A percentile compares a stretch with the other conserved stretches of the same genome.
These are phyloP conservation scores for Metarhizium anisopliae DNA, from an alignment of 2,329 filamentous ascomycete species.

Conservation along the genomic window DNA sequence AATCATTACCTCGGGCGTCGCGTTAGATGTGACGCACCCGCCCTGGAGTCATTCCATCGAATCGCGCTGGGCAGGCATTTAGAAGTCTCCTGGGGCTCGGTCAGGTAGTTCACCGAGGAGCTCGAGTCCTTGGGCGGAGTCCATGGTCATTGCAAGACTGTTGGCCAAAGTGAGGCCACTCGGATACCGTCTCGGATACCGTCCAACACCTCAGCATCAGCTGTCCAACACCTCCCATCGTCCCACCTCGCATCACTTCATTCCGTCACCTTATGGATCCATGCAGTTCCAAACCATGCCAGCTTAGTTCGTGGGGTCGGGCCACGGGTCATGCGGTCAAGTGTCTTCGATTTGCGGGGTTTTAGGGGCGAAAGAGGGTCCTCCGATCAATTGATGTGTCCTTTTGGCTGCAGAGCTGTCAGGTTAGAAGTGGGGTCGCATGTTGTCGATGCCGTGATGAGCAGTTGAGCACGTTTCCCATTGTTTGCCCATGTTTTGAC, in stretches of 20 bases:
- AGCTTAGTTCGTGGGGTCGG: conserved; percentile 1
- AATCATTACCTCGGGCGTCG: background rate
- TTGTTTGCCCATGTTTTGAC: background rate
- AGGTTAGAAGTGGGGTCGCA: background rate
- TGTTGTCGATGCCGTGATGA: background rate
- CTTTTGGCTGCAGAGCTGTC: too few relatives aligned
- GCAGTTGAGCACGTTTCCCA: background rate
- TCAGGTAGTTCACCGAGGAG: too few relatives aligned
- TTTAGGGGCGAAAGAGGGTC: conserved; percentile 6
- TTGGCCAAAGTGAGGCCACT: conserved; percentile 1
- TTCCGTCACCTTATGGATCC: background rate
- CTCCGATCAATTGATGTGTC: background rate
- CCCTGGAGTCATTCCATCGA: background rate
- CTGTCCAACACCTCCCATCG: background rate
- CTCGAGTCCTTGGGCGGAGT: too few relatives aligned
- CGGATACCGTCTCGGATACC: background rate
- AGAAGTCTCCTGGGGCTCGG: too few relatives aligned
- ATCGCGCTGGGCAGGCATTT: background rate
- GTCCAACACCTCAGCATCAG: background rate
- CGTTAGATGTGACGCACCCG: background rate
- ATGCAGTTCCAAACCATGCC: background rate
- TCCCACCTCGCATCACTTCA: background rate
- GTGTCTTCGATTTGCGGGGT: conserved; percentile 18
- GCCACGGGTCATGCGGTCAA: conserved; percentile 14
- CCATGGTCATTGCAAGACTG: too few relatives aligned